Percentiles rank a stretch among this genome's conserved stretches.
These are phyloP conservation scores for Agrocybe chaxingu DNA, from an alignment of 768 basidiomycete genomes.

Conservation along the genomic window DNA sequence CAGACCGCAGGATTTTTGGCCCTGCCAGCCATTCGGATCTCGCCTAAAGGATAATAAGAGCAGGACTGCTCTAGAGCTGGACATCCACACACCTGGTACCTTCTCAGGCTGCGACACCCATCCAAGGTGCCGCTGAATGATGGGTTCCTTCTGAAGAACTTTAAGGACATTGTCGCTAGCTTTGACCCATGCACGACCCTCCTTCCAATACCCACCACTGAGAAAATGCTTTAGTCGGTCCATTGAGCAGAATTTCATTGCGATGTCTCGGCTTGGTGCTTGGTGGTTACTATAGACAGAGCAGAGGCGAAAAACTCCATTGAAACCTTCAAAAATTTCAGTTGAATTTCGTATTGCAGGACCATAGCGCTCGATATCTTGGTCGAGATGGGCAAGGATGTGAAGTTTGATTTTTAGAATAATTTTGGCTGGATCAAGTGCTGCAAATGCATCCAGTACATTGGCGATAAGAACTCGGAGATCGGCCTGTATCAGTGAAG, in stretches of 20 bases:
- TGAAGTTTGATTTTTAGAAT: conserved; percentile 48
- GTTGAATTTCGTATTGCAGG: conserved; percentile 42
- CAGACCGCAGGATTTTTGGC: no score
- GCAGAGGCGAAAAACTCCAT: conserved; percentile 27
- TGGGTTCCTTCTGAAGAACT: conserved; percentile 1
- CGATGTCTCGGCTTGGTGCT: conserved; percentile 28
- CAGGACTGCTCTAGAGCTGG: no score
- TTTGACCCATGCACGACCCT: conserved; percentile 2
- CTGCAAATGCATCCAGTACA: conserved; percentile 23
- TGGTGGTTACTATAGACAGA: conserved; percentile 32
- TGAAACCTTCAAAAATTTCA: conserved; percentile 41
- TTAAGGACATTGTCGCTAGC: conserved; percentile 1
- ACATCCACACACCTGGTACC: neutral
- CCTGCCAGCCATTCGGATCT: no score
- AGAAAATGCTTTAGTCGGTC: conserved; percentile 23
- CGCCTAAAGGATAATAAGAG: no score
- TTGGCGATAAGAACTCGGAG: conserved; percentile 32
- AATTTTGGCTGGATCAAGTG: conserved; percentile 9
- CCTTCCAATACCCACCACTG: conserved; percentile 21
- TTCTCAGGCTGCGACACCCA: conserved; percentile 1
- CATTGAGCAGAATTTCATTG: conserved; percentile 16
- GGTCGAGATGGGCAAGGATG: conserved; percentile 32
- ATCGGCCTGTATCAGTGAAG: conserved; percentile 15
- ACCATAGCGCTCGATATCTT: conserved; percentile 35
- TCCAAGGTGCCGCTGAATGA: conserved; percentile 9